A percentile compares a stretch with the other conserved stretches of the same genome.
Evolutionary conservation across 441 rosid genomes (phyloP).

Genomic region (Corymbia citriodora): DNA sequence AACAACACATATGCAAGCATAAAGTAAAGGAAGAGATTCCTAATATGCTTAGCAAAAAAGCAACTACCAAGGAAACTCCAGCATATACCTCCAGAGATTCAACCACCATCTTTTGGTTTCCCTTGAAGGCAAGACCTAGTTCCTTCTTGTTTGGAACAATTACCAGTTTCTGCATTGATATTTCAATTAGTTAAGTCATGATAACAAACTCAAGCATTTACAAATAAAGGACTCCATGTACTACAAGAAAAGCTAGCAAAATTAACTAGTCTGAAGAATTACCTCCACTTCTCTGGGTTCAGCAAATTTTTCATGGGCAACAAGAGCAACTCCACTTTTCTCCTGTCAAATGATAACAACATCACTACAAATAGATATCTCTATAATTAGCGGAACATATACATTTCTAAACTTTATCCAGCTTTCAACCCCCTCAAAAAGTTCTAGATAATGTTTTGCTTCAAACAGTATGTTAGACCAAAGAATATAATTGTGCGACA

Average conservation of each 20-base stretch:
- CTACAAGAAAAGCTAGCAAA: background rate
- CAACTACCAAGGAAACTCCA: background rate
- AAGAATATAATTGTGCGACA: background rate
- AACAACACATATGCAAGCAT: background rate
- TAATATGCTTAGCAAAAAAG: background rate
- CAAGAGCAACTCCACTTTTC: constrained; percentile 59
- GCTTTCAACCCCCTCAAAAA: background rate
- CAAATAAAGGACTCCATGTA: background rate
- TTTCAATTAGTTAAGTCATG: background rate
- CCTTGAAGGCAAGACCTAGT: constrained; percentile 69
- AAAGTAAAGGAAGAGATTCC: background rate
- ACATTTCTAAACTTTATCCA: background rate
- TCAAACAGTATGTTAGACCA: background rate
- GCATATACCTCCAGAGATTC: constrained; percentile 68
- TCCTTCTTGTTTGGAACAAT: constrained; percentile 61
- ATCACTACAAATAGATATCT: background rate
- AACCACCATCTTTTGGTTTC: constrained; percentile 49
- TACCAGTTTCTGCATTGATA: constrained; percentile 45
- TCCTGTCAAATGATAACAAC: constrained; percentile 25
- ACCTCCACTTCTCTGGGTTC: constrained; percentile 82
- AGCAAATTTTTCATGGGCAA: constrained; percentile 57
- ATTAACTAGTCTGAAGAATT: background rate
- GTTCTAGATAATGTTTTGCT: background rate
- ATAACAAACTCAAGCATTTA: background rate
- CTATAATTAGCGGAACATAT: background rate